These are phyloP conservation scores for Nicotiana paniculata DNA, from an alignment of 257 asterid genomes.

Conservation along the genomic window DNA sequence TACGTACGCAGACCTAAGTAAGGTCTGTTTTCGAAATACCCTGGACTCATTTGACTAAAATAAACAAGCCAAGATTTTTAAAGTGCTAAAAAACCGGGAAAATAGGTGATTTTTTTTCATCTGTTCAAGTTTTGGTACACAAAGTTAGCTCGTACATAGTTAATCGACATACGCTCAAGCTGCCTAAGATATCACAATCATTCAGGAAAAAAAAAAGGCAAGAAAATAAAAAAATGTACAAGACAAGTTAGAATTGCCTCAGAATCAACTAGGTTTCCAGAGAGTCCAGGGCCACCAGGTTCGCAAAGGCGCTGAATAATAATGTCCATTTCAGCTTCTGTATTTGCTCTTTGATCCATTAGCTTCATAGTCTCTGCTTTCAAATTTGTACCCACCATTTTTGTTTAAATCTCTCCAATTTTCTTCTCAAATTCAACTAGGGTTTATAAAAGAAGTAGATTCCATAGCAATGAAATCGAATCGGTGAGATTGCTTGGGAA, in stretches of 20 bases:
- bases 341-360: slow-evolving; percentile 60
- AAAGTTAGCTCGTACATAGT: too few relatives aligned
- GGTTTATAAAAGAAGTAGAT: neutral
- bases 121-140: too few relatives aligned
- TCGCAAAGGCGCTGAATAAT: slow-evolving; percentile 69
- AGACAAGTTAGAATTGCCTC: slow-evolving; percentile 33
- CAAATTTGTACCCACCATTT: slow-evolving; percentile 81
- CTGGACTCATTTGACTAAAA: too few relatives aligned
- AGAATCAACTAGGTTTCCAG: slow-evolving; percentile 73
- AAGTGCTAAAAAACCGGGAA: neutral
- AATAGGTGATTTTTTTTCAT: too few relatives aligned
- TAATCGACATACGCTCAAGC: too few relatives aligned
- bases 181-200: too few relatives aligned
- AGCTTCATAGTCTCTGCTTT: slow-evolving; percentile 77
- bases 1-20: too few relatives aligned
- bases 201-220: too few relatives aligned
- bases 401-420: neutral
- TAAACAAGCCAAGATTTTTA: too few relatives aligned
- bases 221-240: neutral
- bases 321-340: slow-evolving; percentile 74
- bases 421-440: neutral
- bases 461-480: neutral
- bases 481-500: neutral
- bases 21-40: too few relatives aligned
- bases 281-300: slow-evolving; percentile 86